Evolutionary conservation across 2,329 filamentous ascomycete genomes (phyloP), one percentile per base, ranked within the genome.

Genomic region (Chaetomiaceae sp.): DNA sequence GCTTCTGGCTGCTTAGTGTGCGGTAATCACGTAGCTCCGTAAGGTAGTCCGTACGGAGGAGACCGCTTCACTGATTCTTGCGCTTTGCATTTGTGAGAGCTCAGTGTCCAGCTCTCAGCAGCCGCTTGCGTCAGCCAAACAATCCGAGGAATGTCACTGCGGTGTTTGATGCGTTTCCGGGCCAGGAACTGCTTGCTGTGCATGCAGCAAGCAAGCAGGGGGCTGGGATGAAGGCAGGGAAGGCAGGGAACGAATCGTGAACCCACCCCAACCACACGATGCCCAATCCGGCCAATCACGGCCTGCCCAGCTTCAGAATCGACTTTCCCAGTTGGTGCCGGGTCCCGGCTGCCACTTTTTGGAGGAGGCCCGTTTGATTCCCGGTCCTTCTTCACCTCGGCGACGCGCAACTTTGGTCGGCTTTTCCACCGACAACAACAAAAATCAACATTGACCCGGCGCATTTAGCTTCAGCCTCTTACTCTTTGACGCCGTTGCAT

Each of bases 321-420:
- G 40, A 52, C 14, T 36, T 51, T 27, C 36, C 40, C 50, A 22
- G 19, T 47, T 29, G n/a, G 43, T 40, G 50, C 50, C 37, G 42
- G 34, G 43, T 8, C 29, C 37, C 37, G 47, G 47, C 25, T 42
- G 20, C 27, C 37, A 25, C 11, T 34, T 29, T n/a, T 33, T 19
- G 37, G 34, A 29, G 34, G n/a, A n/a, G 12, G 27, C 22, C 23
- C 20, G 47, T 40, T 43, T 43, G 47, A 43, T 43, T 50, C 47
- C 40, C 9, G 27, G 9, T 31, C 34, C 37, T 31, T n/a, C 15
- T 34, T 6, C 42, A 19, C 20, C 29, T 23, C 38, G 47, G 47
- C 38, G 20, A 20, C 19, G 15, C 36, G 33, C 36, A 25, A 11
- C 17, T 25, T 27, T 42, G 36, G 22, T 36, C 31, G 20, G 3